phyloP scores from a whole-genome alignment of 805 yeast genomes.

The Cyberlindnera japonica region DNA sequence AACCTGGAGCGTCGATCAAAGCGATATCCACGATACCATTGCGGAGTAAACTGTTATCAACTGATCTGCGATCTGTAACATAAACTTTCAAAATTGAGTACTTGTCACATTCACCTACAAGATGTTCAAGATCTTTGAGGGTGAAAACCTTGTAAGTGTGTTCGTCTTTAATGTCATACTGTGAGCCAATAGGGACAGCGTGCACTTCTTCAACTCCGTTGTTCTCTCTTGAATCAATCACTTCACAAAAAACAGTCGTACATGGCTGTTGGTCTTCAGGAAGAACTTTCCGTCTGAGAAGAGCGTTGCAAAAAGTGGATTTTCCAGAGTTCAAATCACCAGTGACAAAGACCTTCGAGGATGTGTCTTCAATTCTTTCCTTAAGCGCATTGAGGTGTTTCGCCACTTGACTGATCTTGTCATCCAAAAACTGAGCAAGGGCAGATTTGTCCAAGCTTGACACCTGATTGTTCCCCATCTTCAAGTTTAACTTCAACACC shows the following conservation, averaged over 20 bases:
- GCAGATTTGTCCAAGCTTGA: constrained; percentile 63
- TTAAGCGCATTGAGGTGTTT: constrained; percentile 68
- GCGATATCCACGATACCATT: constrained; percentile 93
- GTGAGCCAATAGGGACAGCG: constrained; percentile 63
- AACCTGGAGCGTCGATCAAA: constrained; percentile 95
- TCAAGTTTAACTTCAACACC: constrained; percentile 59
- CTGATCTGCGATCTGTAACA: constrained; percentile 67
- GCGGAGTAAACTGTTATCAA: constrained; percentile 65
- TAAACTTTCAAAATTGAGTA: constrained; percentile 77
- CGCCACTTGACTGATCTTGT: constrained; percentile 59
- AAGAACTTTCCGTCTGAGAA: constrained; percentile 67
- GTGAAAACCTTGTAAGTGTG: constrained; percentile 57
- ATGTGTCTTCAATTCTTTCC: constrained; percentile 84
- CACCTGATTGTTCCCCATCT: constrained; percentile 46
- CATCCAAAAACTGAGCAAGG: constrained; percentile 63
- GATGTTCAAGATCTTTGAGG: constrained; percentile 54
- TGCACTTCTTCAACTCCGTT: constrained; percentile 84
- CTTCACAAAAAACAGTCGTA: constrained; percentile 94
- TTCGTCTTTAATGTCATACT: constrained; percentile 46
- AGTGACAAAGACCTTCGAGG: constrained; percentile 91
- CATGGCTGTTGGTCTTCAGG: constrained; percentile 99
- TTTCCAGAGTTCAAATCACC: constrained; percentile 98
- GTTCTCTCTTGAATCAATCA: constrained; percentile 78
- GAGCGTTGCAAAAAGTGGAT: constrained; percentile 90
- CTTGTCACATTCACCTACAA: constrained; percentile 71